Conservation (phyloP, 306 rosid genomes). For the Sesbania bispinosa region DNA sequence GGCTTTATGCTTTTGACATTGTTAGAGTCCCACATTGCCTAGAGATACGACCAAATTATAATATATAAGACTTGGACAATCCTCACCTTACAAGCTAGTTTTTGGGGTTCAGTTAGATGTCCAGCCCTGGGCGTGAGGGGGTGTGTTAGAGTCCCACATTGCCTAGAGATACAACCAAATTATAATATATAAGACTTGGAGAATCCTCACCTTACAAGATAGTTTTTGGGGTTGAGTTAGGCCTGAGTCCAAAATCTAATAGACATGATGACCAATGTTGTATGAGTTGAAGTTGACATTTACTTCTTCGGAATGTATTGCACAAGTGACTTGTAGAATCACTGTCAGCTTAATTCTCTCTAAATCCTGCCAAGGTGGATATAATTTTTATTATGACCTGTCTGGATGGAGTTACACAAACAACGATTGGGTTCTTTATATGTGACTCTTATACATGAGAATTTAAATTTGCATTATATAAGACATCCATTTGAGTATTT, state of each 20-base stretch:
- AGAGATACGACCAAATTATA: no score
- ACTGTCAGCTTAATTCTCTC: neutral
- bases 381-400: neutral
- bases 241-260: no score
- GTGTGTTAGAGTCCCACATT: no score
- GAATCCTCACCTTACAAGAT: no score
- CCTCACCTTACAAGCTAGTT: no score
- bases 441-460: neutral
- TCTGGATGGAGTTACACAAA: slow-evolving; percentile 5
- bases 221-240: no score
- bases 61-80: no score
- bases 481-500: neutral
- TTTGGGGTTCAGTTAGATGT: no score
- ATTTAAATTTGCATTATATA: neutral
- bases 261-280: neutral
- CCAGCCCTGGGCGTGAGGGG: no score
- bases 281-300: neutral
- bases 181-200: no score
- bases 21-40: no score
- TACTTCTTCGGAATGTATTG: neutral
- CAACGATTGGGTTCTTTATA: neutral
- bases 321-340: neutral
- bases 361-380: neutral
- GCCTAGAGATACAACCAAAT: no score
- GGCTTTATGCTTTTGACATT: slow-evolving; percentile 19